A percentile compares a stretch with the other conserved stretches of the same genome.
These are phyloP conservation scores for Erucastrum elatum DNA, from an alignment of 345 rosid species.

Conservation along the genomic window DNA sequence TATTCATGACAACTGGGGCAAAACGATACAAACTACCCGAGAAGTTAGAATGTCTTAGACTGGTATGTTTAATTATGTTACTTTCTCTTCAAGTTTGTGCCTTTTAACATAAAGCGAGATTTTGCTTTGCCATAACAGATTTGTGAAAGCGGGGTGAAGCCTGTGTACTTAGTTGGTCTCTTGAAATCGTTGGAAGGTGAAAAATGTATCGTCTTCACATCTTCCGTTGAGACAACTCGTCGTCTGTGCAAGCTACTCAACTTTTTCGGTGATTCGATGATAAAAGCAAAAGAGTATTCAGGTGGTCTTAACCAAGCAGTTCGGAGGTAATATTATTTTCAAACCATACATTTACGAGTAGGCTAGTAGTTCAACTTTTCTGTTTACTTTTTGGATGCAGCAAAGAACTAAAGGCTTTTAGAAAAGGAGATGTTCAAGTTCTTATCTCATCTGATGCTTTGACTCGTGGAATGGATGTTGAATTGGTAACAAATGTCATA, in stretches of 20 bases:
- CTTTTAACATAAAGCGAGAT: background rate
- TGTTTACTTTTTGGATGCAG: constrained; percentile 53
- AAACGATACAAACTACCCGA: constrained; percentile 76
- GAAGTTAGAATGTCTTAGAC: constrained; percentile 75
- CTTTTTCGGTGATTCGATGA: constrained; percentile 64
- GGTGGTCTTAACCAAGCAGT: constrained; percentile 74
- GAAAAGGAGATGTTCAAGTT: constrained; percentile 79
- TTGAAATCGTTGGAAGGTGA: constrained; percentile 70
- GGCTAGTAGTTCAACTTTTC: background rate
- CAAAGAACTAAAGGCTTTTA: constrained; percentile 77
- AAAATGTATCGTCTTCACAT: constrained; percentile 83
- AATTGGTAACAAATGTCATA: constrained; percentile 82
- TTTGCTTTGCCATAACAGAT: constrained; percentile 44
- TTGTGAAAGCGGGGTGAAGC: constrained; percentile 76
- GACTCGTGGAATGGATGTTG: constrained; percentile 97
- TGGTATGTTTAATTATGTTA: constrained; percentile 49
- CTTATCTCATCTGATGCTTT: constrained; percentile 94
- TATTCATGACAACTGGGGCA: constrained; percentile 79
- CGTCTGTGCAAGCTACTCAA: constrained; percentile 76
- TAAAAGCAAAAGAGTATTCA: constrained; percentile 87
- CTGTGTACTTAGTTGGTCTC: constrained; percentile 73
- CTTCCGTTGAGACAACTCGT: constrained; percentile 86
- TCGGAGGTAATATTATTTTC: constrained; percentile 58
- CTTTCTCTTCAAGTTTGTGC: background rate
- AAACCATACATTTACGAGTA: background rate